phyloP scores from a whole-genome alignment of 805 yeast species.

The Kuraishia ogatae region DNA sequence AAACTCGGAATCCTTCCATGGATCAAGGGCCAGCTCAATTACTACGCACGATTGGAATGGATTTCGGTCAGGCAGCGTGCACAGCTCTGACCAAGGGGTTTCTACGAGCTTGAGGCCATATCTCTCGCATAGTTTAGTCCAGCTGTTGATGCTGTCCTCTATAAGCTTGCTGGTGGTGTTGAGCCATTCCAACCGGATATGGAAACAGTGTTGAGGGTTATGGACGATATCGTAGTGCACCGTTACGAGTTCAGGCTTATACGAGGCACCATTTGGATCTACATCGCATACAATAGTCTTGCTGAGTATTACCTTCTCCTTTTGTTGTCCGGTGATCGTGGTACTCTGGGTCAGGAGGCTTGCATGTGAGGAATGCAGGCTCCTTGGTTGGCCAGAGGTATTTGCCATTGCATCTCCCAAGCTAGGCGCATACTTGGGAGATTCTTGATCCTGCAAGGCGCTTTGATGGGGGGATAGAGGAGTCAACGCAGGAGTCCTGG shows the following conservation, averaged over 20 bases:
- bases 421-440: not conserved
- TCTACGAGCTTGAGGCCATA: conserved; percentile 79
- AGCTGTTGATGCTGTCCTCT: conserved; percentile 66
- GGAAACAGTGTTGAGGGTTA: conserved; percentile 92
- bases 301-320: conserved; percentile 47
- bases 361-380: not conserved
- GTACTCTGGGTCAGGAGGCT: not conserved
- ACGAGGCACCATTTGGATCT: conserved; percentile 65
- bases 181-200: conserved; percentile 86
- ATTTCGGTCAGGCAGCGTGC: conserved; percentile 64
- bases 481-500: conserved; percentile 7
- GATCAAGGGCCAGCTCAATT: conserved; percentile 56
- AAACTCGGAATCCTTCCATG: conserved; percentile 59
- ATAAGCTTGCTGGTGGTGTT: conserved; percentile 79
- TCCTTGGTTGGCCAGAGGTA: not conserved
- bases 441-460: not conserved
- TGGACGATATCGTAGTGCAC: conserved; percentile 90
- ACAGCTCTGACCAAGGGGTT: conserved; percentile 84
- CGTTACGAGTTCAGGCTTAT: conserved; percentile 66
- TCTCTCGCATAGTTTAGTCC: conserved; percentile 79
- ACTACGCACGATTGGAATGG: conserved; percentile 87
- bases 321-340: conserved; percentile 1
- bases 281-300: conserved; percentile 60
- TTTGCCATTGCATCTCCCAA: not conserved
- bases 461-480: conserved; percentile 3